Evolutionary conservation across 257 asterid species (phyloP), one percentile per base, ranked within the genome.

Genomic region (Solanum pennellii): DNA sequence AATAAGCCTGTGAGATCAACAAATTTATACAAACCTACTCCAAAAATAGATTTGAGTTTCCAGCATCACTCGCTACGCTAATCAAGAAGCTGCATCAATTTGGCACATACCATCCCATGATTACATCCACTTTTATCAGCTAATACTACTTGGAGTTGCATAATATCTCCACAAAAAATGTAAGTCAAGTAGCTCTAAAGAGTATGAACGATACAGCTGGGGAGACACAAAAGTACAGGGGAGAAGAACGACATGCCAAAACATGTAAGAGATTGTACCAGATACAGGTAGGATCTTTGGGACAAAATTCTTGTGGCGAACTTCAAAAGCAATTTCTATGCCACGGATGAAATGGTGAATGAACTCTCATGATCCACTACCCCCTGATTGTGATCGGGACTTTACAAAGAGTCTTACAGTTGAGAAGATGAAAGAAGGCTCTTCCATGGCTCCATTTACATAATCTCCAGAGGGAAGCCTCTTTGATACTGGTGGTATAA

Each of bases 371-470:
- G 84, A 77, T 77, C 59, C 62, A 77, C 86, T 45, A 52, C 73
- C 83, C 27, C 68, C 83, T 18, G 92, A 72, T 69, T 91, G 90
- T 86, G 87, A 88, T 29, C 89, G 89, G 7, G 90, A 89, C 88
- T 93, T 93, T 44, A 84, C 85, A 91, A 90, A 91, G 86, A 93
- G 92, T 87, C 99, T 89, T 80, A 94, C 88, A 29, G 98, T 95
- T 62, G 94, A 89, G 90, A 88, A 94, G 90, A 96, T 96, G 60
- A 91, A 90, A 15, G 94, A 92, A 86, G 96, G 94, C 87, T 96
- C 99, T 15, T 98, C 98, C 98, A 95, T 94, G 59, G 98, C 98
- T 25, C 98, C 97, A n/a, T 94, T 94, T 52, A 97, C 99, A 83
- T 96, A 92, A 85, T 94, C 99, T 87, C 98, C 99, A 86, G 97